A percentile compares a stretch with the other conserved stretches of the same genome.
These are phyloP conservation scores for Trifolium dubium DNA, from an alignment of 306 rosid species.

Conservation along the genomic window DNA sequence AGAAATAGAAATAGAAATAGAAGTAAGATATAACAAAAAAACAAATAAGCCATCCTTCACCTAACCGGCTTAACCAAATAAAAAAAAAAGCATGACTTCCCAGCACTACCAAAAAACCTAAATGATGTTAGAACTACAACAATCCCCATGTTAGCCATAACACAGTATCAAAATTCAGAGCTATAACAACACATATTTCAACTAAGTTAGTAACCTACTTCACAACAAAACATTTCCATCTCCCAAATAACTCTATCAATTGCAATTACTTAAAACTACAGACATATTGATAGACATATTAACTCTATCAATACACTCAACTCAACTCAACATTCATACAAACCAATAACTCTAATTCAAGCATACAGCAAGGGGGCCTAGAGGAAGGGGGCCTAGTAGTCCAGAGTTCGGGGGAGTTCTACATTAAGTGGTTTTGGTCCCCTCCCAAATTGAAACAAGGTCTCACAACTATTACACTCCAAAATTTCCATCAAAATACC, in stretches of 20 bases:
- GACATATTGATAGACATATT: no score
- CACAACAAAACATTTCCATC: slow-evolving; percentile 11
- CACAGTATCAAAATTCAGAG: background rate
- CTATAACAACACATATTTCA: background rate
- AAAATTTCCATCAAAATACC: background rate
- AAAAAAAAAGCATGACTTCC: background rate
- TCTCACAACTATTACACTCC: background rate
- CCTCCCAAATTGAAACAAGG: slow-evolving; percentile 16
- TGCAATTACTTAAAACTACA: slow-evolving; percentile 19
- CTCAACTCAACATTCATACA: no score
- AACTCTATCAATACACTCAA: no score
- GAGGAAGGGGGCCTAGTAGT: no score
- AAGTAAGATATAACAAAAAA: slow-evolving; percentile 9
- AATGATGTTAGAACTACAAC: slow-evolving; percentile 3
- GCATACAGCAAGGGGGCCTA: no score
- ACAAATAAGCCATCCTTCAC: slow-evolving; percentile 16
- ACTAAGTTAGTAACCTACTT: slow-evolving; percentile 27
- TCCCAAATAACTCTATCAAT: slow-evolving; percentile 23
- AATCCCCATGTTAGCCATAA: background rate
- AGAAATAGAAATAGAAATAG: no score
- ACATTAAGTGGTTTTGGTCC: no score
- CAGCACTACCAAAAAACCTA: slow-evolving; percentile 5
- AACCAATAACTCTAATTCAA: no score
- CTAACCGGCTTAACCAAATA: slow-evolving; percentile 12
- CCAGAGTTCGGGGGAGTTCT: no score